Evolutionary conservation across 2,329 filamentous ascomycete genomes (phyloP), one percentile per base, ranked within the genome.

Genomic region (Ophiocordyceps camponoti-leonardi): DNA sequence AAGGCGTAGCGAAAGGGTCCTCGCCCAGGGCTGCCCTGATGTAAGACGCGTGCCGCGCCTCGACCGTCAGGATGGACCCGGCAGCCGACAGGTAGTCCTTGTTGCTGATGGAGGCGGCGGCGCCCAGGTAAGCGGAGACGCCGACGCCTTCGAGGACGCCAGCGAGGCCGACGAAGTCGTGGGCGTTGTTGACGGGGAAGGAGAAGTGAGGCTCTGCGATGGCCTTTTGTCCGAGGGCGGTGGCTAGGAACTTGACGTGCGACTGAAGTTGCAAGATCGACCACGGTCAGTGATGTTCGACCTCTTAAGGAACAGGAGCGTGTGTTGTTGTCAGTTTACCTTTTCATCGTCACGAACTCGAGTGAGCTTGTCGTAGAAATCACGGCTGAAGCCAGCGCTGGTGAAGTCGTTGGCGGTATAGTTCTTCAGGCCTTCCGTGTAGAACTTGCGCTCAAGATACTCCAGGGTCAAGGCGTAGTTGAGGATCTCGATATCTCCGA

Each of bases 141-240:
- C 79, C 71, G 30, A 79, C 69, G 54, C 83, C 79, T 46, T 81
- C 71, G 28, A 83, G 64, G 54, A 84, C 77, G 46, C 71, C 72
- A 23, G 72, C 78, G 1, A 78, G 79, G 4, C 70, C 71, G 0
- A 83, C 62, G 60, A 79, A 79, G 20, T 64, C 62, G 50, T 75
- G 70, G 57, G 70, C 67, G 49, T 71, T 67, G 49, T 77, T 78
- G 48, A 66, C 64, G 42, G 76, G 75, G 42, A 83, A 83, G 45
- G 61, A 54, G 62, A 81, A 83, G 1, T 59, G 69, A 59, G 74
- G 78, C 26, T 66, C 66, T 13, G 60, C 53, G 12, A 79, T 72
- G 18, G 77, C 68, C 0, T 59, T 63, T 22, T 62, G 68, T 41
- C 70, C 73, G 20, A 58, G 56, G 22, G 49, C 52, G 47, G 12